Evolutionary conservation across 2,329 filamentous ascomycete genomes (phyloP).

Genomic region (Periconia digitata): DNA sequence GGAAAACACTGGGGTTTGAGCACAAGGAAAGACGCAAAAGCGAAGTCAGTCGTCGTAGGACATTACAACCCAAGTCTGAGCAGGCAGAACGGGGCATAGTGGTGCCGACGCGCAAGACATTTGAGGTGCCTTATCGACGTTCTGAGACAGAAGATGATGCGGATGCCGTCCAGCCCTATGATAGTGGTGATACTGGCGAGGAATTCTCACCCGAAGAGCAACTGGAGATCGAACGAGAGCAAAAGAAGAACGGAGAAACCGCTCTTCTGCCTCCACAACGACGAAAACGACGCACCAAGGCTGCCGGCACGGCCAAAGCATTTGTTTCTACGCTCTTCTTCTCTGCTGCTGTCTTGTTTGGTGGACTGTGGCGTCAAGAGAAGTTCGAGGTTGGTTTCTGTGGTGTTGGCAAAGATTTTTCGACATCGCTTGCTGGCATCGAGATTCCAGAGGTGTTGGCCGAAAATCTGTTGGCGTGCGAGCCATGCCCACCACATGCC

Average conservation of each 20-base stretch:
- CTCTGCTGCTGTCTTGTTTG: conserved; percentile 71
- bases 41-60: conserved; percentile 46
- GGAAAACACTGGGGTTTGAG: conserved; percentile 53
- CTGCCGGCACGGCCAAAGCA: conserved; percentile 57
- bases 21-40: conserved; percentile 47
- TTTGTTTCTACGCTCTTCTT: conserved; percentile 72
- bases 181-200: conserved; percentile 70
- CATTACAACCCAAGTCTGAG: conserved; percentile 44
- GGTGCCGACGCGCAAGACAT: conserved; percentile 59
- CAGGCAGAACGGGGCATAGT: conserved; percentile 56
- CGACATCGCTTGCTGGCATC: conserved; percentile 59
- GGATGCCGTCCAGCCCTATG: conserved; percentile 17
- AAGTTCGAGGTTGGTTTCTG: conserved; percentile 97
- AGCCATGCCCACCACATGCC: conserved; percentile 86
- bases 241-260: conserved; percentile 57
- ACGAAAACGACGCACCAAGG: conserved; percentile 36
- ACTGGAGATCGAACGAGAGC: conserved; percentile 73
- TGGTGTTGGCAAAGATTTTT: conserved; percentile 66
- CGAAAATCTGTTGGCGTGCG: conserved; percentile 76
- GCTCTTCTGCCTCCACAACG: conserved; percentile 49
- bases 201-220: conserved; percentile 92
- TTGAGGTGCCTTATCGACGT: conserved; percentile 58
- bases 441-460: conserved; percentile 73
- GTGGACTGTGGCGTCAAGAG: conserved; percentile 86
- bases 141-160: conserved; percentile 44